Conservation (phyloP, 768 basidiomycete species). For the Bullera alba region DNA sequence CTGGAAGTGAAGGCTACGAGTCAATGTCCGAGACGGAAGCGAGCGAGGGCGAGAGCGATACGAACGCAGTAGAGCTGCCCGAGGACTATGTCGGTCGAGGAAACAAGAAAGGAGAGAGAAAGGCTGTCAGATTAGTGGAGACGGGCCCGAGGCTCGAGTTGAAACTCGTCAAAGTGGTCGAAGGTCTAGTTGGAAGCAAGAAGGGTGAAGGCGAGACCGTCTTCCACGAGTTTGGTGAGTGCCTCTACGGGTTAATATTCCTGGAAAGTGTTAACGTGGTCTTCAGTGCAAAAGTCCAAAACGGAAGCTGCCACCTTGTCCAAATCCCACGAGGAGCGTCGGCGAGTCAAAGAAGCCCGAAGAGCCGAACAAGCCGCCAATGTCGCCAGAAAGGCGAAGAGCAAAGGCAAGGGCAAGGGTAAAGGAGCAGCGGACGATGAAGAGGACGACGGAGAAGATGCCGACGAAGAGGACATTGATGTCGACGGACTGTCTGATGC, state of each 20-base stretch:
- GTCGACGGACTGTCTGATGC: constrained; percentile 49
- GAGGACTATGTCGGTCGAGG: constrained; percentile 92
- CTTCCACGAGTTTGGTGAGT: constrained; percentile 86
- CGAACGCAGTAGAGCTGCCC: constrained; percentile 62
- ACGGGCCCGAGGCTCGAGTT: constrained; percentile 94
- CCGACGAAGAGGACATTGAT: constrained; percentile 41
- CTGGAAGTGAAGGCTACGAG: constrained; percentile 61
- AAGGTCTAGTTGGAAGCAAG: constrained; percentile 71
- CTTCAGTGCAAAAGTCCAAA: constrained; percentile 82
- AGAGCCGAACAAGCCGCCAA: constrained; percentile 87
- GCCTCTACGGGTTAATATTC: not conserved
- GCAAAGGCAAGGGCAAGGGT: constrained; percentile 30
- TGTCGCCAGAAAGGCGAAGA: constrained; percentile 70
- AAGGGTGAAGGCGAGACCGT: constrained; percentile 80
- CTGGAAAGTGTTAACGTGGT: constrained; percentile 4
- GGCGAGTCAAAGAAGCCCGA: constrained; percentile 66
- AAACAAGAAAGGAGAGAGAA: constrained; percentile 81
- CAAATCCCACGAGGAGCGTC: constrained; percentile 68
- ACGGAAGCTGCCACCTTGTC: constrained; percentile 62
- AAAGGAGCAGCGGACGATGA: constrained; percentile 7
- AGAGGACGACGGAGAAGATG: constrained; percentile 27
- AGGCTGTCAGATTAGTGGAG: constrained; percentile 86
- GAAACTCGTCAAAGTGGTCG: constrained; percentile 82
- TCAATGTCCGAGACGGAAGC: constrained; percentile 72
- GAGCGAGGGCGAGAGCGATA: constrained; percentile 57